Conservation (phyloP, 257 asterid species). For the Solanum clarkiae region DNA sequence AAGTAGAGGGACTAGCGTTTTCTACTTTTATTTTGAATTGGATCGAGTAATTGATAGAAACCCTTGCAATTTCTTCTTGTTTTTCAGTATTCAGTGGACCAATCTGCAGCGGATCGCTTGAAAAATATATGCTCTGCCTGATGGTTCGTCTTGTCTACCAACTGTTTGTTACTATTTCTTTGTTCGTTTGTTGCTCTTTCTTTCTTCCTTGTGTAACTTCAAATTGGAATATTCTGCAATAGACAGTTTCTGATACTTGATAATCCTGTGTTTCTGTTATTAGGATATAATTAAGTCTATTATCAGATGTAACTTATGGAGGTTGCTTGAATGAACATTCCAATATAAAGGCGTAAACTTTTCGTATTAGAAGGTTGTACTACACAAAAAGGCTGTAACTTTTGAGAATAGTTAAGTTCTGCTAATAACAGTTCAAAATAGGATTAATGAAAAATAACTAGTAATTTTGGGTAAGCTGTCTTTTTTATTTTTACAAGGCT, state of each 20-base stretch:
- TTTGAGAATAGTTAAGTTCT: neutral
- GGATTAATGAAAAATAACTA: neutral
- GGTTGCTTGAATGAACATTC: neutral
- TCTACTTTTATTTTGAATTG: neutral
- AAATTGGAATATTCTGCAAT: neutral
- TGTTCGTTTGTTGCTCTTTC: neutral
- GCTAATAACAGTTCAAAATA: neutral
- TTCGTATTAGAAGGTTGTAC: neutral
- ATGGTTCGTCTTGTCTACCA: slow-evolving; percentile 15
- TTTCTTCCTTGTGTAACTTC: neutral
- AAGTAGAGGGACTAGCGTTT: neutral
- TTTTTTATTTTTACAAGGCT: neutral
- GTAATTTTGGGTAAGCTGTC: neutral
- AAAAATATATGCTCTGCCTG: slow-evolving; percentile 44
- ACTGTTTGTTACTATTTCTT: slow-evolving; percentile 37
- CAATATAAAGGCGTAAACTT: neutral
- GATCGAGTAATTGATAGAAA: neutral
- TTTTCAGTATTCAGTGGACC: slow-evolving; percentile 65
- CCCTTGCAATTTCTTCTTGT: neutral
- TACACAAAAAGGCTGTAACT: neutral
- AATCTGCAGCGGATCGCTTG: slow-evolving; percentile 57
- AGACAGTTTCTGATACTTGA: neutral
- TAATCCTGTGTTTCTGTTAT: neutral
- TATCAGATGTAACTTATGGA: neutral
- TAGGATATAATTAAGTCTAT: neutral